phyloP scores from a whole-genome alignment of 2,329 filamentous ascomycete species.

The Scytalidium sp. region DNA sequence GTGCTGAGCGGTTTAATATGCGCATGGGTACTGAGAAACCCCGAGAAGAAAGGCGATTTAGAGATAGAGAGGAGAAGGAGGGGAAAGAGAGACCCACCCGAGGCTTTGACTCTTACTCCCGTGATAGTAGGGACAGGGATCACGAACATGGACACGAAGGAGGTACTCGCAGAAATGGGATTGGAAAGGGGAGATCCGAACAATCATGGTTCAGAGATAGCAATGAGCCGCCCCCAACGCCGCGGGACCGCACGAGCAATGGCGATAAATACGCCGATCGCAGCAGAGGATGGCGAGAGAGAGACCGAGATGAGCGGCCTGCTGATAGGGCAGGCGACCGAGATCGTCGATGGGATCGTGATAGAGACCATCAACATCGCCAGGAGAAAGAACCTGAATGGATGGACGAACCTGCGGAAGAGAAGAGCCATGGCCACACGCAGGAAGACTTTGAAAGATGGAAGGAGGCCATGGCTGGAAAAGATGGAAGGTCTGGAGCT shows the following conservation, averaged over 20 bases:
- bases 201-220: constrained; percentile 67
- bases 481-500: constrained; percentile 18
- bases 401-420: constrained; percentile 73
- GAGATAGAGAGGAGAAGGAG: constrained; percentile 56
- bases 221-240: constrained; percentile 21
- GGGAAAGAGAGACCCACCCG: constrained; percentile 44
- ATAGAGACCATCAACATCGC: constrained; percentile 57
- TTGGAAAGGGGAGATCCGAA: constrained; percentile 63
- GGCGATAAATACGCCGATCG: constrained; percentile 28
- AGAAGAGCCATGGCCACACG: constrained; percentile 69
- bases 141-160: constrained; percentile 48
- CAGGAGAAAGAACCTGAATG: constrained; percentile 85
- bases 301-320: constrained; percentile 32
- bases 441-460: constrained; percentile 92
- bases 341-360: constrained; percentile 28
- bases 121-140: constrained; percentile 47
- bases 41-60: constrained; percentile 34
- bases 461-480: constrained; percentile 73
- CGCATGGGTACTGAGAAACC: constrained; percentile 55
- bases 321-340: constrained; percentile 13
- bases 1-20: constrained; percentile 67
- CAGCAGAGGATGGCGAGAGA: constrained; percentile 35
- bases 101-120: constrained; percentile 46
- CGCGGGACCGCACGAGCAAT: constrained; percentile 28
- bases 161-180: constrained; percentile 60